phyloP scores from a whole-genome alignment of 345 rosid genomes.

The Salix purpurea region DNA sequence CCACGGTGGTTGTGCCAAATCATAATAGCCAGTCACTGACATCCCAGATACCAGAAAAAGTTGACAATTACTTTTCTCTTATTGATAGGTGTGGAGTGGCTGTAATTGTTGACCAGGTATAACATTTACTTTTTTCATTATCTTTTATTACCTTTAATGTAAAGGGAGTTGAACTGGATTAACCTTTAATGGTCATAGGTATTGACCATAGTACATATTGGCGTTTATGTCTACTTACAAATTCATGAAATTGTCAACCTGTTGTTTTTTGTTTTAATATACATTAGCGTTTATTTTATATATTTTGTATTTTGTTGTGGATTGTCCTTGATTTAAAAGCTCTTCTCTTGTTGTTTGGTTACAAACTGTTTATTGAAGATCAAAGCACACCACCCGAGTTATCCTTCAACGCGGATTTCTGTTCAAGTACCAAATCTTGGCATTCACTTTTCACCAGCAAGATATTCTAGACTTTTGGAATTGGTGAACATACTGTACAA shows the following conservation, averaged over 20 bases:
- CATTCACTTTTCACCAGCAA: slow-evolving; percentile 85
- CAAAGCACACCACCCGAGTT: slow-evolving; percentile 75
- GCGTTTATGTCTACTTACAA: background rate
- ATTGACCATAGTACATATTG: background rate
- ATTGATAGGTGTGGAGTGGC: slow-evolving; percentile 95
- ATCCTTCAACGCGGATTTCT: slow-evolving; percentile 85
- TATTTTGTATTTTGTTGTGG: slow-evolving; percentile 5
- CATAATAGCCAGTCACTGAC: slow-evolving; percentile 34
- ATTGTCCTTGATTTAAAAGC: too few relatives aligned
- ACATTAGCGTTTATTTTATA: background rate
- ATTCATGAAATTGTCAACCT: background rate
- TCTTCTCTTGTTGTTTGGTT: too few relatives aligned
- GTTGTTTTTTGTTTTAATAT: background rate
- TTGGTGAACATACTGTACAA: slow-evolving; percentile 53
- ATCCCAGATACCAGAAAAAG: slow-evolving; percentile 43
- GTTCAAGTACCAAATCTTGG: slow-evolving; percentile 96
- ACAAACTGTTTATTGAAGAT: slow-evolving; percentile 46
- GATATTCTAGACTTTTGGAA: slow-evolving; percentile 73
- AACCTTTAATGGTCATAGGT: background rate
- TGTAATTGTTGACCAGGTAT: slow-evolving; percentile 94
- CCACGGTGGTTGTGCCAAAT: slow-evolving; percentile 38
- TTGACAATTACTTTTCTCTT: slow-evolving; percentile 59
- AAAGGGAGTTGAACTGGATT: background rate
- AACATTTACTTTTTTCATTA: background rate
- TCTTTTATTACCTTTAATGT: background rate